These are phyloP conservation scores for Penicillium pancosmium DNA, from an alignment of 495 filamentous ascomycete genomes.

Conservation along the genomic window DNA sequence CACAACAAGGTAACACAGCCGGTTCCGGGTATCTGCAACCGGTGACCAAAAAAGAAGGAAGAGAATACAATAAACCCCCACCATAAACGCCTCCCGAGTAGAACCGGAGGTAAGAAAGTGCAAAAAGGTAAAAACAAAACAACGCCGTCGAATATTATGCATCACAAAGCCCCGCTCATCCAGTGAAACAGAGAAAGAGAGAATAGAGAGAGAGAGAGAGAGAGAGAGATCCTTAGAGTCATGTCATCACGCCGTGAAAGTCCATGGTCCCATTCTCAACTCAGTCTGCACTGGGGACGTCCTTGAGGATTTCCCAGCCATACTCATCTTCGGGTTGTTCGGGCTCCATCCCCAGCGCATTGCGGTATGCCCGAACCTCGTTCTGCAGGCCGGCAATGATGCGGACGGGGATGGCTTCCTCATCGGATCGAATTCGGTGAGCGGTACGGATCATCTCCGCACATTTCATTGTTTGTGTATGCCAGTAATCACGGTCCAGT, in stretches of 20 bases:
- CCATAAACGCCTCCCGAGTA: neutral
- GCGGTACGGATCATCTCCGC: slow-evolving; percentile 57
- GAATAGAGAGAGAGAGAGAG: neutral
- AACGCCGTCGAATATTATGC: slow-evolving; percentile 12
- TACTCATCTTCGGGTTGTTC: slow-evolving; percentile 57
- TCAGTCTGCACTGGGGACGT: slow-evolving; percentile 43
- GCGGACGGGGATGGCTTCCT: slow-evolving; percentile 51
- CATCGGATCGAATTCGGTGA: slow-evolving; percentile 51
- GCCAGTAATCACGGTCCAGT: slow-evolving; percentile 67
- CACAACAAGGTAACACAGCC: neutral
- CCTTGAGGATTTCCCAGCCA: slow-evolving; percentile 55
- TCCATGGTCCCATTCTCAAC: slow-evolving; percentile 12
- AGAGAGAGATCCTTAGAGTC: neutral
- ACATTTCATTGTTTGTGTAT: slow-evolving; percentile 56
- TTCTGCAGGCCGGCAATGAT: slow-evolving; percentile 56
- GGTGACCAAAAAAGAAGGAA: neutral
- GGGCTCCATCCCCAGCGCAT: slow-evolving; percentile 54
- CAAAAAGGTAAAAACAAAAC: slow-evolving; percentile 1
- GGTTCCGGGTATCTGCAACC: slow-evolving; percentile 6
- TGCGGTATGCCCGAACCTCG: slow-evolving; percentile 56
- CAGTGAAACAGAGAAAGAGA: neutral
- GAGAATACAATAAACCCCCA: neutral
- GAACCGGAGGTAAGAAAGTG: neutral
- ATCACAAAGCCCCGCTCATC: neutral
- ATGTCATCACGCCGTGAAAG: slow-evolving; percentile 4